phyloP scores from a whole-genome alignment of 2,329 filamentous ascomycete genomes.

The Alternaria triticimaculans region DNA sequence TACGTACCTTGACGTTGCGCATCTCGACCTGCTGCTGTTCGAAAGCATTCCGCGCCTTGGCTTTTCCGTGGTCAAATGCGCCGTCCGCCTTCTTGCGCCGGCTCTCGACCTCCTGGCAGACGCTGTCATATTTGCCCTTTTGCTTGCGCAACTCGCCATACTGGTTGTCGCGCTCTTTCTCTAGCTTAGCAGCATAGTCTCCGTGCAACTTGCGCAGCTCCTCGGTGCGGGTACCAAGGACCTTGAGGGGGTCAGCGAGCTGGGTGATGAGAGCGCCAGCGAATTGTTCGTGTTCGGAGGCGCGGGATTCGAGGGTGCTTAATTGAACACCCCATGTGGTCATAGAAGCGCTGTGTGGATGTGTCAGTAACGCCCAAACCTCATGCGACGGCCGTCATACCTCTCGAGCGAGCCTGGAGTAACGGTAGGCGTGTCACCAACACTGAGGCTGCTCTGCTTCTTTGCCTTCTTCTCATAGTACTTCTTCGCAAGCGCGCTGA shows the following conservation, averaged over 20 bases:
- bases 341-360: constrained; percentile 76
- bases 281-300: constrained; percentile 87
- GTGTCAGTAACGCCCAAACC: constrained; percentile 7
- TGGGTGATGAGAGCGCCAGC: constrained; percentile 77
- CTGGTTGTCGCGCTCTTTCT: constrained; percentile 84
- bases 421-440: constrained; percentile 90
- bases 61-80: constrained; percentile 83
- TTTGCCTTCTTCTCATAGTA: constrained; percentile 97
- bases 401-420: constrained; percentile 95
- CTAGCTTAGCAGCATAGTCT: constrained; percentile 86
- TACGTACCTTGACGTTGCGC: constrained; percentile 80
- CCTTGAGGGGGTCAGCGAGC: constrained; percentile 86
- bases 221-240: constrained; percentile 77
- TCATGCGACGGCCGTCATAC: constrained; percentile 51
- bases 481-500: constrained; percentile 87
- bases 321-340: constrained; percentile 97
- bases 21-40: constrained; percentile 93
- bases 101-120: constrained; percentile 93
- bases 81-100: constrained; percentile 94
- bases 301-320: constrained; percentile 84
- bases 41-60: constrained; percentile 88
- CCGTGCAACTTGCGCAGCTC: constrained; percentile 89
- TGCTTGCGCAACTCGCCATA: constrained; percentile 87
- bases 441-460: constrained; percentile 85
- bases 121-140: constrained; percentile 90